A percentile compares a stretch with the other conserved stretches of the same genome.
Evolutionary conservation across 2,329 filamentous ascomycete species (phyloP).

Genomic region (Aspergillaceae sp.): DNA sequence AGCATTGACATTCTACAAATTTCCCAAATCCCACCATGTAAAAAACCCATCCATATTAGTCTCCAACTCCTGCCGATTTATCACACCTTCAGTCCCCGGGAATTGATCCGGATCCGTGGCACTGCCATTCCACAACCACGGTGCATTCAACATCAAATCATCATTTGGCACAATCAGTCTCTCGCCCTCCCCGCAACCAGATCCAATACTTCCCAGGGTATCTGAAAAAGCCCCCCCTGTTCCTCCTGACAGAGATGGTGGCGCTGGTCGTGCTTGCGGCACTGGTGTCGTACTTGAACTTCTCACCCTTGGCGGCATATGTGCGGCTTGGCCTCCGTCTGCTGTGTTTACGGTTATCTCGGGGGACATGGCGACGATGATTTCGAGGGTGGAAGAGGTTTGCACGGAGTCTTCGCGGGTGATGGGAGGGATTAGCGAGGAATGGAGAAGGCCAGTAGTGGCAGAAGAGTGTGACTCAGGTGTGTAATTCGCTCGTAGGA

Average conservation of each 20-base stretch:
- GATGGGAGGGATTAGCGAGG: conserved; percentile 31
- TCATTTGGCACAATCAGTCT: conserved; percentile 24
- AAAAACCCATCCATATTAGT: conserved; percentile 25
- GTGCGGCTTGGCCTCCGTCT: conserved; percentile 44
- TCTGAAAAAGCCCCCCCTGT: too few species aligned
- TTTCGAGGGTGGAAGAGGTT: conserved; percentile 35
- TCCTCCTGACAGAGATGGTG: background rate
- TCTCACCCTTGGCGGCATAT: conserved; percentile 25
- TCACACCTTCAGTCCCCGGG: conserved; percentile 20
- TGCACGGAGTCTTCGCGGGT: conserved; percentile 27
- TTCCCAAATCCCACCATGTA: conserved; percentile 30
- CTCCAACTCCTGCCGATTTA: conserved; percentile 21
- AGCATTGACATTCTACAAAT: conserved; percentile 15
- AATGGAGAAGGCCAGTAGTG: conserved; percentile 35
- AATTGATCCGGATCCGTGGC: conserved; percentile 21
- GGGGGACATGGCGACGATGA: conserved; percentile 45
- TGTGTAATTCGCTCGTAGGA: conserved; percentile 42
- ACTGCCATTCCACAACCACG: conserved; percentile 22
- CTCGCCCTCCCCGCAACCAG: conserved; percentile 7
- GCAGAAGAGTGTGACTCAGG: conserved; percentile 30
- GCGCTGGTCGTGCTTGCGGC: conserved; percentile 3
- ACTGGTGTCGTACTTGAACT: conserved; percentile 7
- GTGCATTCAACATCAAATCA: conserved; percentile 28
- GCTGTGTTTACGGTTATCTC: conserved; percentile 46
- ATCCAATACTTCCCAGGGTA: too few species aligned